Conservation (phyloP, 768 basidiomycete genomes). For the Lentinula lateritia region DNA sequence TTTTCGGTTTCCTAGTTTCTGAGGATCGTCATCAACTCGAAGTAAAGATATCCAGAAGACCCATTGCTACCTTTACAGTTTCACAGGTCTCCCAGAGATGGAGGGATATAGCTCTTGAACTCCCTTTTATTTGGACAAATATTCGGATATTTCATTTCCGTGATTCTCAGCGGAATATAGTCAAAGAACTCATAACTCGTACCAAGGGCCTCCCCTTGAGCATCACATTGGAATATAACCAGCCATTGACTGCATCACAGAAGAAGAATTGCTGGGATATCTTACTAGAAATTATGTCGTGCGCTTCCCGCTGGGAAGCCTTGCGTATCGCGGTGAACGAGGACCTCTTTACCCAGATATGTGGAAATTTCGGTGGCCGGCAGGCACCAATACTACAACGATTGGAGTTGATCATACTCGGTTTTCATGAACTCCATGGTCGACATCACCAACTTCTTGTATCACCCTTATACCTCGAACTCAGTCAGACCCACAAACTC, state of each 20-base stretch:
- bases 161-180: neutral
- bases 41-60: neutral
- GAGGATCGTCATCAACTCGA: neutral
- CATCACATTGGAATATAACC: neutral
- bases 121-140: neutral
- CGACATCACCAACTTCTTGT: neutral
- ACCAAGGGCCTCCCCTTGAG: neutral
- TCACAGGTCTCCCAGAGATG: slow-evolving; percentile 6
- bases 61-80: neutral
- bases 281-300: neutral
- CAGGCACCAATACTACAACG: neutral
- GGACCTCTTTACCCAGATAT: neutral
- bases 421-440: neutral
- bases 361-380: neutral
- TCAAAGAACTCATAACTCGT: neutral
- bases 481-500: neutral
- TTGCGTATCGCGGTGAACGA: neutral
- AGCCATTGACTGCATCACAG: neutral
- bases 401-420: neutral
- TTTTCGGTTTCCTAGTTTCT: neutral
- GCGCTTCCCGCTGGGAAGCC: neutral
- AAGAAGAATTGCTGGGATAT: neutral
- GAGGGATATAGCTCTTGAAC: neutral
- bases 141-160: slow-evolving; percentile 5
- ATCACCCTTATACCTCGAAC: neutral